These are phyloP conservation scores for Aechmea fasciata DNA, from an alignment of 176 grass and related monocot genomes.

Conservation along the genomic window DNA sequence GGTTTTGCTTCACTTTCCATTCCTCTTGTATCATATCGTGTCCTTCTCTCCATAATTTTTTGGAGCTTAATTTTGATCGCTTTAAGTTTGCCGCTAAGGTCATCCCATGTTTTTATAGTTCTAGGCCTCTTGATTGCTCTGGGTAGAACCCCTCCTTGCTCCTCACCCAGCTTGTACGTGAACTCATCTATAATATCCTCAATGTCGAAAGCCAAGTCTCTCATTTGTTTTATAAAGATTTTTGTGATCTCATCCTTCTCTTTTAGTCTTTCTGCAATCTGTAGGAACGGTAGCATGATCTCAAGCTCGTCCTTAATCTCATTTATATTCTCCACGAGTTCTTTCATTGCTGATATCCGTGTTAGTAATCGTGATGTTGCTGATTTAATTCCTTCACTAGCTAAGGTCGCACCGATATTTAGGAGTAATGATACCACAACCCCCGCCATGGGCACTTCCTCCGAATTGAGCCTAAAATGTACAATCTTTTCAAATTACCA, in stretches of 20 bases:
- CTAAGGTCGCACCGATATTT: neutral
- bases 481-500: too few species aligned
- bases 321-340: constrained; percentile 7
- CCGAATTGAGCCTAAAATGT: too few species aligned
- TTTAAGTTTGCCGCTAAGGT: too few species aligned
- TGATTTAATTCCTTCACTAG: constrained; percentile 3
- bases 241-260: constrained; percentile 5
- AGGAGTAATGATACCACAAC: too few species aligned
- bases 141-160: constrained; percentile 2
- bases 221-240: too few species aligned
- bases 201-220: too few species aligned
- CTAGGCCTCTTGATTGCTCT: constrained; percentile 18
- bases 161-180: constrained; percentile 22
- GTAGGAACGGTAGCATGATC: constrained; percentile 22
- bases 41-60: too few species aligned
- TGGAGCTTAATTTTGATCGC: too few species aligned
- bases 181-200: constrained; percentile 12
- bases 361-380: neutral
- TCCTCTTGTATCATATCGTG: too few species aligned
- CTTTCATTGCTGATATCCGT: constrained; percentile 9
- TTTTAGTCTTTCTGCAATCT: constrained; percentile 10
- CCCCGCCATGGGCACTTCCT: too few species aligned
- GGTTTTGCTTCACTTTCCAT: too few species aligned
- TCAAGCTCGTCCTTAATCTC: constrained; percentile 23
- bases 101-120: too few species aligned